Percentiles rank a stretch among this genome's conserved stretches.
Evolutionary conservation across 2,329 filamentous ascomycete genomes (phyloP).

Genomic region (Sarocladium oryzae): DNA sequence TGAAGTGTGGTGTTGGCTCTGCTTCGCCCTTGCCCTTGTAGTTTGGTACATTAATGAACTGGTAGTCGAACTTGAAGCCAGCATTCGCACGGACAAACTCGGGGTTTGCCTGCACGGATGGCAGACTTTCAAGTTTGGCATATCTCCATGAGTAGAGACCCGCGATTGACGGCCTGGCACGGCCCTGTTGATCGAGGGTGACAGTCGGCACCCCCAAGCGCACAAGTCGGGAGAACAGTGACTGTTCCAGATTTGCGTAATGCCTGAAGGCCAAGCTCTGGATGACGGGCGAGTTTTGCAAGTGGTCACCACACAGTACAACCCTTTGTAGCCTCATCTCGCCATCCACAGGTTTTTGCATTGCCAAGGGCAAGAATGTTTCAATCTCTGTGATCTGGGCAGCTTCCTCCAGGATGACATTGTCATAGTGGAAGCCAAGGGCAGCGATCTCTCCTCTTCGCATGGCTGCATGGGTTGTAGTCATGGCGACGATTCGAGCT

Average conservation of each 20-base stretch:
- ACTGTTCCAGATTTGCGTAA: conserved; percentile 94
- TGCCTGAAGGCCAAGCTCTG: conserved; percentile 91
- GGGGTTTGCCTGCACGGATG: conserved; percentile 58
- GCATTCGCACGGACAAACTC: conserved; percentile 82
- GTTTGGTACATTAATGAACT: conserved; percentile 92
- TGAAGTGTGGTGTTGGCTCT: conserved; percentile 88
- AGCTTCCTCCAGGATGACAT: conserved; percentile 96
- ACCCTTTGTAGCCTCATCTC: conserved; percentile 76
- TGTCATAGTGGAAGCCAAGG: conserved; percentile 96
- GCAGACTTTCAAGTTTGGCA: conserved; percentile 68
- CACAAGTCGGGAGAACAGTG: conserved; percentile 84
- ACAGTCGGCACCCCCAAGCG: conserved; percentile 88
- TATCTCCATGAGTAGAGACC: conserved; percentile 94
- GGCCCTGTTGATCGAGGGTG: conserved; percentile 86
- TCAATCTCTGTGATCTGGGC: conserved; percentile 97
- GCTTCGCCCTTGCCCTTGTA: conserved; percentile 87
- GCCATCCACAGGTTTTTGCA: conserved; percentile 73
- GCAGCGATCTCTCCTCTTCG: conserved; percentile 81
- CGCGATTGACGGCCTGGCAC: conserved; percentile 80
- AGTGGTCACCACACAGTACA: conserved; percentile 89
- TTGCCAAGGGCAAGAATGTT: conserved; percentile 88
- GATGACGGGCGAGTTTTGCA: conserved; percentile 93
- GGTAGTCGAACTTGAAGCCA: conserved; percentile 88
- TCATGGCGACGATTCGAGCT: conserved; percentile 98
- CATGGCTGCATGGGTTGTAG: conserved; percentile 95